phyloP scores from a whole-genome alignment of 2,329 filamentous ascomycete species.

The Stagonosporopsis tanaceti region DNA sequence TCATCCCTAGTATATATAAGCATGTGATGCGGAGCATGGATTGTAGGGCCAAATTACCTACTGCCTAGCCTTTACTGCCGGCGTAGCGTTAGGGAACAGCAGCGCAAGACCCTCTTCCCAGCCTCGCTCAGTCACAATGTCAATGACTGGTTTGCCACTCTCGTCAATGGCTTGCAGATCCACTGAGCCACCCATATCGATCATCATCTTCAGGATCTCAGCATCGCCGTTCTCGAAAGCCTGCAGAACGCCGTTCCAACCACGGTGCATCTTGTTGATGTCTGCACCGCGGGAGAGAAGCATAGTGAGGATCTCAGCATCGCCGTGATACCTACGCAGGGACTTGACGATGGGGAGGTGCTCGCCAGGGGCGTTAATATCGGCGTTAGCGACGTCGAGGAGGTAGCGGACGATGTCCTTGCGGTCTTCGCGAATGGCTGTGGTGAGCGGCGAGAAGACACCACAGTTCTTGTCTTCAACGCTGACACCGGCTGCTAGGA shows the following conservation, averaged over 20 bases:
- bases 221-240: slow-evolving; percentile 49
- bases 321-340: slow-evolving; percentile 66
- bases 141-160: slow-evolving; percentile 39
- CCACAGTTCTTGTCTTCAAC: slow-evolving; percentile 77
- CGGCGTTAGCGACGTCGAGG: slow-evolving; percentile 67
- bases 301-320: slow-evolving; percentile 69
- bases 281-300: slow-evolving; percentile 70
- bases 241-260: slow-evolving; percentile 47
- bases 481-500: slow-evolving; percentile 69
- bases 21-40: neutral
- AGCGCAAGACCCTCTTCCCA: slow-evolving; percentile 48
- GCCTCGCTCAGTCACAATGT: slow-evolving; percentile 46
- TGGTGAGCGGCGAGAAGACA: slow-evolving; percentile 74
- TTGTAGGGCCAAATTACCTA: slow-evolving; percentile 32
- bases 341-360: slow-evolving; percentile 76
- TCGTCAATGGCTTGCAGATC: slow-evolving; percentile 44
- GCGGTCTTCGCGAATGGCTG: slow-evolving; percentile 69
- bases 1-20: slow-evolving; percentile 9
- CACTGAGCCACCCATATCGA: slow-evolving; percentile 44
- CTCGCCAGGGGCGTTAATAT: slow-evolving; percentile 73
- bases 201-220: slow-evolving; percentile 43
- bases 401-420: slow-evolving; percentile 69
- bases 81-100: slow-evolving; percentile 39
- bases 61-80: slow-evolving; percentile 29
- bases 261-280: slow-evolving; percentile 64